Evolutionary conservation across 2,329 filamentous ascomycete genomes (phyloP).

Genomic region (Teratosphaeria nubilosa): DNA sequence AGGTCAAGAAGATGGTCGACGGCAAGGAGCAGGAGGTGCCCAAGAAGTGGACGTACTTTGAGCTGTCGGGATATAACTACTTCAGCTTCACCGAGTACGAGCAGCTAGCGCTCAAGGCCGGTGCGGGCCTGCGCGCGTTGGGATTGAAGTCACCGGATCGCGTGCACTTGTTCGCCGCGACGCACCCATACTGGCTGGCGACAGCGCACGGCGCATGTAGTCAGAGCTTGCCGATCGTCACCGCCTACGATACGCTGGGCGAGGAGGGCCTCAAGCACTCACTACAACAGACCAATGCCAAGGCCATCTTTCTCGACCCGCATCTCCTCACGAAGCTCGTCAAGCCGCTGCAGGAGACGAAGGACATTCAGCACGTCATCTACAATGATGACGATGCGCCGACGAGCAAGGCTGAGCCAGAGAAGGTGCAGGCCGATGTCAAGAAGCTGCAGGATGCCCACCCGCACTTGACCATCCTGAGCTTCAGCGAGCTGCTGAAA

Average conservation of each 20-base stretch:
- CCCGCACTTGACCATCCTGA: slow-evolving; percentile 42
- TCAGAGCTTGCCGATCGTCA: slow-evolving; percentile 85
- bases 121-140: slow-evolving; percentile 62
- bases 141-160: slow-evolving; percentile 58
- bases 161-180: slow-evolving; percentile 76
- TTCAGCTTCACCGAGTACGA: slow-evolving; percentile 73
- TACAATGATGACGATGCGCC: slow-evolving; percentile 44
- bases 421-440: slow-evolving; percentile 43
- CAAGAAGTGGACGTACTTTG: slow-evolving; percentile 86
- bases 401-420: slow-evolving; percentile 22
- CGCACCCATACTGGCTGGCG: slow-evolving; percentile 73
- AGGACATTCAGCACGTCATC: slow-evolving; percentile 47
- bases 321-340: slow-evolving; percentile 51
- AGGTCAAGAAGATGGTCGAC: slow-evolving; percentile 78
- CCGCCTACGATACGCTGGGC: slow-evolving; percentile 87
- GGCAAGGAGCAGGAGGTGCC: slow-evolving; percentile 70
- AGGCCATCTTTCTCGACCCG: slow-evolving; percentile 79
- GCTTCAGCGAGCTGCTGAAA: slow-evolving; percentile 46
- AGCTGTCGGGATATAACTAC: slow-evolving; percentile 68
- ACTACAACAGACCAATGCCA: slow-evolving; percentile 67
- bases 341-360: slow-evolving; percentile 45
- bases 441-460: slow-evolving; percentile 45
- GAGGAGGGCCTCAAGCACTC: slow-evolving; percentile 78
- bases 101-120: slow-evolving; percentile 56
- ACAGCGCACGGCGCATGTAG: slow-evolving; percentile 59